phyloP scores from a whole-genome alignment of 345 rosid species.

The Salix brachista region DNA sequence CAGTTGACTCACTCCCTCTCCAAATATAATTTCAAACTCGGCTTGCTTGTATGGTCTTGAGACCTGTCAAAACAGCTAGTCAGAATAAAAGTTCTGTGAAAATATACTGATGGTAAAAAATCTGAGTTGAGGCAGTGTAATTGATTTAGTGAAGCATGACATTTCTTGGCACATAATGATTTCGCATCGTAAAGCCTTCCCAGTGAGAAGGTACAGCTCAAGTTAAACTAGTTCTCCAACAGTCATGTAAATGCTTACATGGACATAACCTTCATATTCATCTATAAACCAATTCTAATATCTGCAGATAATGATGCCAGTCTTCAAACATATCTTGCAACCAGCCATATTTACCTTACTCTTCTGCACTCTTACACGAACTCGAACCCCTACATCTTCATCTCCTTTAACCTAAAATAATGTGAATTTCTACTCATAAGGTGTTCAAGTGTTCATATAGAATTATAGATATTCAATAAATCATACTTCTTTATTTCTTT shows the following conservation, averaged over 20 bases:
- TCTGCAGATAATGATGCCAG: neutral
- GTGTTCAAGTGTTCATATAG: neutral
- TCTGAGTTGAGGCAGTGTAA: neutral
- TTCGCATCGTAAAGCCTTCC: no score
- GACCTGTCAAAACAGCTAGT: conserved; percentile 45
- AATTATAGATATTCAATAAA: no score
- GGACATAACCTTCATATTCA: no score
- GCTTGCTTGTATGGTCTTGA: conserved; percentile 97
- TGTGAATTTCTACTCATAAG: conserved; percentile 2
- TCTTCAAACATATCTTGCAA: conserved; percentile 10
- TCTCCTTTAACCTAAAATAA: conserved; percentile 71
- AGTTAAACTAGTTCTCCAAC: no score
- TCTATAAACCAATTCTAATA: no score
- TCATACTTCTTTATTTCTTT: neutral
- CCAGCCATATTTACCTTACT: conserved; percentile 63
- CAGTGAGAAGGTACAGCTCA: no score
- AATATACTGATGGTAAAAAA: neutral
- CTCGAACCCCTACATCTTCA: conserved; percentile 85
- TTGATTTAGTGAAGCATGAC: neutral
- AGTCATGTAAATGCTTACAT: no score
- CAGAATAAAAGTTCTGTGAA: neutral
- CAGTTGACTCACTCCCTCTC: conserved; percentile 94
- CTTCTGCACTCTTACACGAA: conserved; percentile 93
- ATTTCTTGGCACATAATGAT: neutral
- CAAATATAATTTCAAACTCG: conserved; percentile 89